These are phyloP conservation scores for Sporothrix protearum DNA, from an alignment of 2,329 filamentous ascomycete genomes.

Conservation along the genomic window DNA sequence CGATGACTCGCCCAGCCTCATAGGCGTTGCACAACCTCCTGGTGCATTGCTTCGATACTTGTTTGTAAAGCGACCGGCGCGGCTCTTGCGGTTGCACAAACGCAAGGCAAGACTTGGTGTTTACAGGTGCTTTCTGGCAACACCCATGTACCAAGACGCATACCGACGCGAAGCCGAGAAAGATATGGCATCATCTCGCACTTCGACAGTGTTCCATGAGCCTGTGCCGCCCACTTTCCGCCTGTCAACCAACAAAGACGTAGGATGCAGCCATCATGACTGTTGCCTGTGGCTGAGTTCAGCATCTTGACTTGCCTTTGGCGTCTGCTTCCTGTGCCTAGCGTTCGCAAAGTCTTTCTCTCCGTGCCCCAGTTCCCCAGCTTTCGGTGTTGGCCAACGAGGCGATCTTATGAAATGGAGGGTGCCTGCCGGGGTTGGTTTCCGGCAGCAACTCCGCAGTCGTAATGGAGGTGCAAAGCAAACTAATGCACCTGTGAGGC, in stretches of 20 bases:
- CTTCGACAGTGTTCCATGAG: no score
- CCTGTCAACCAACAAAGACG: not conserved
- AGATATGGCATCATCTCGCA: no score
- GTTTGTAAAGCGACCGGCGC: no score
- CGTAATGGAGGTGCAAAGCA: not conserved
- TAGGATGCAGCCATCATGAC: not conserved
- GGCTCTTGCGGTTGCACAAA: not conserved
- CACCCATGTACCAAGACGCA: no score
- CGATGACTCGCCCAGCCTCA: not conserved
- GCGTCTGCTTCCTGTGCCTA: not conserved
- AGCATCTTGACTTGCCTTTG: not conserved
- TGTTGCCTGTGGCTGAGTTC: not conserved
- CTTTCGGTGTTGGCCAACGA: not conserved
- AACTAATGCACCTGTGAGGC: not conserved
- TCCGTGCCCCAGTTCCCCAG: conserved; percentile 1
- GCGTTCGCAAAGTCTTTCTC: not conserved
- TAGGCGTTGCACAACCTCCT: not conserved
- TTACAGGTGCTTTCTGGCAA: not conserved
- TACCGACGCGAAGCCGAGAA: no score
- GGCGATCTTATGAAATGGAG: not conserved
- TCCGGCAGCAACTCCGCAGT: not conserved
- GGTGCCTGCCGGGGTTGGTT: conserved; percentile 5
- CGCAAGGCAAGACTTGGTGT: no score
- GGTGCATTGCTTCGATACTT: not conserved
- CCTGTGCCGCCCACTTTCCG: no score